These are phyloP conservation scores for Fusarium acutatum DNA, from an alignment of 2,329 filamentous ascomycete genomes.

Conservation along the genomic window DNA sequence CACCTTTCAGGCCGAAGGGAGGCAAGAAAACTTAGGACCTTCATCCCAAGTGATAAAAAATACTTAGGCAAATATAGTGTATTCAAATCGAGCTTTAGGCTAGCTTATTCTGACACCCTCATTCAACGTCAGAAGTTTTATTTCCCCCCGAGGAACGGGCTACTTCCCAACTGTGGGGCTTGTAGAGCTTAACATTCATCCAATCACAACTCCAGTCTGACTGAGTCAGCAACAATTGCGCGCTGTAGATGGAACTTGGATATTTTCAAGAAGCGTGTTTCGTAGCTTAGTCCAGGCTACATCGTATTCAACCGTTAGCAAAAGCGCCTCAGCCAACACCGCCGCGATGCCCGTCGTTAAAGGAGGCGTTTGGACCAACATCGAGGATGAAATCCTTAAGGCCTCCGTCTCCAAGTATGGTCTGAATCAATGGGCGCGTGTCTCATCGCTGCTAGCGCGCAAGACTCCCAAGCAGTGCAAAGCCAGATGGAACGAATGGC, in stretches of 20 bases:
- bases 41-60: not conserved
- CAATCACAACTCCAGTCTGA: constrained; percentile 10
- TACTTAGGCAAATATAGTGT: not conserved
- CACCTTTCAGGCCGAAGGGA: not conserved
- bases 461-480: constrained; percentile 99
- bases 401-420: constrained; percentile 94
- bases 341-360: constrained; percentile 75
- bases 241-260: constrained; percentile 30
- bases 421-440: constrained; percentile 97
- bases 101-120: not conserved
- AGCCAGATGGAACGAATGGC: constrained; percentile 97
- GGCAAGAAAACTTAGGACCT: not conserved
- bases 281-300: constrained; percentile 25
- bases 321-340: constrained; percentile 29
- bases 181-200: not conserved
- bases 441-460: constrained; percentile 93
- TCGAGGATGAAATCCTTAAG: constrained; percentile 96
- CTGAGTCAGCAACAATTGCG: constrained; percentile 38
- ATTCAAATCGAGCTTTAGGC: not conserved
- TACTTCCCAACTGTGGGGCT: constrained; percentile 5
- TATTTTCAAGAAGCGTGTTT: constrained; percentile 45
- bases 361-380: constrained; percentile 79
- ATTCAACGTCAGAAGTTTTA: not conserved
- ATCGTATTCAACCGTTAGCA: constrained; percentile 27
- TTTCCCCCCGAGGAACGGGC: not conserved